Base-by-base conservation (phyloP, 345 rosid species). In the Populus alba region DNA sequence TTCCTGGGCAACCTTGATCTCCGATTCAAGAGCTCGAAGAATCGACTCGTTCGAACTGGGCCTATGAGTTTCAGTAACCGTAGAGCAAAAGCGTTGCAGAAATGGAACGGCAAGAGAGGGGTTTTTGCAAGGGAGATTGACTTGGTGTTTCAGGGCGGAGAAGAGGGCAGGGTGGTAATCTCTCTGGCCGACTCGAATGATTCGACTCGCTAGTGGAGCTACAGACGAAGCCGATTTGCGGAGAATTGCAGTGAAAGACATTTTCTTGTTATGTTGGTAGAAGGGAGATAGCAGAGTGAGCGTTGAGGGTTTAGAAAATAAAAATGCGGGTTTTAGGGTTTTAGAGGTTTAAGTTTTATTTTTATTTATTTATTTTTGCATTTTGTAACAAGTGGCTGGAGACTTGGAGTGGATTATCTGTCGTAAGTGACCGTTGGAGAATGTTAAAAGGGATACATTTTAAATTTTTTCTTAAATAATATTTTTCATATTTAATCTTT, bases 1-100 rank as follows among this genome's bases (percentile, higher is more conserved):
- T 81, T 92, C 91, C 84, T 82, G 82, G 51, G 94, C 89, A 70
- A 83, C 83, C 79, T 86, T 80, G 78, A 93, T 91, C 87, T 92
- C 98, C 6, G 88, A 78, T 20, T 92, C 93, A 31, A 95, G 79
- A 45, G 87, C 83, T n/a, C 85, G 88, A 73, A 91, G 84, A 65
- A 93, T 93, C 22, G 87, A 79, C 83, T 90, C 93, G 17, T 79
- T 87, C 22, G 93, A 76, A 20, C 84, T 59, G 65, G 82, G 78
- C 74, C 81, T 85, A 66, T 65, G 76, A 29, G 84, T 51, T 29
- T 59, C 78, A 43, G 43, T 16, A 73, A 87, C 90, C 16, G 88
- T 81, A 20, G 92, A 84, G 81, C 78, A 91, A 51, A 25, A 70
- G 27, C 35, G 31, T 12, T 8, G 79, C 41, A 25, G 31, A 74